Conservation (phyloP, 768 basidiomycete species). For the Gautieria morchelliformis region DNA sequence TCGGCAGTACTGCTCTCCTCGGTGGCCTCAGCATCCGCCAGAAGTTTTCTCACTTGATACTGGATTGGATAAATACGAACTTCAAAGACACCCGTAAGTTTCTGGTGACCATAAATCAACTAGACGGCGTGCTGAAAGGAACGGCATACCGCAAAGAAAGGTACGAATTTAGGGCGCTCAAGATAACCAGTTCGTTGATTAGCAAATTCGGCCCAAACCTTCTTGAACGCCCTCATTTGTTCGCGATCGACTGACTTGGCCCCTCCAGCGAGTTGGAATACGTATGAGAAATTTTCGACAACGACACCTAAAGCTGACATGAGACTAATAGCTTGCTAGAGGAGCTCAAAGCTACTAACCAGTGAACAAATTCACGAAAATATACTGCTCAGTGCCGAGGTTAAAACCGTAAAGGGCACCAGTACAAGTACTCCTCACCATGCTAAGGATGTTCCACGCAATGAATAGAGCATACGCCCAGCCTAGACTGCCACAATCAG, state of each 20-base stretch:
- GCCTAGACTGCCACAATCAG: slow-evolving; percentile 78
- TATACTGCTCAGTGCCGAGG: slow-evolving; percentile 48
- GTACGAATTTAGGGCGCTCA: slow-evolving; percentile 55
- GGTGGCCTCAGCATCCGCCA: slow-evolving; percentile 30
- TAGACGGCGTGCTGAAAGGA: not conserved
- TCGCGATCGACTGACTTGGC: slow-evolving; percentile 76
- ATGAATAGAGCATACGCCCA: slow-evolving; percentile 89
- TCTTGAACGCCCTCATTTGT: slow-evolving; percentile 92
- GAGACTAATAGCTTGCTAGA: slow-evolving; percentile 1
- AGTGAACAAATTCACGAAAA: slow-evolving; percentile 94
- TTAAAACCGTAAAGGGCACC: not conserved
- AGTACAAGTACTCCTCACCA: slow-evolving; percentile 44
- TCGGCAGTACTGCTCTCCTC: slow-evolving; percentile 22
- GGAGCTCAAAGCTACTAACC: slow-evolving; percentile 30
- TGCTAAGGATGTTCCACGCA: slow-evolving; percentile 90
- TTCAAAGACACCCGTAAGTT: slow-evolving; percentile 80
- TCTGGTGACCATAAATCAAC: slow-evolving; percentile 31
- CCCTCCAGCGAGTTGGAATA: slow-evolving; percentile 81
- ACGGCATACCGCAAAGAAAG: slow-evolving; percentile 70
- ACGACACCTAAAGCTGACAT: slow-evolving; percentile 55
- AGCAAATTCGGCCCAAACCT: slow-evolving; percentile 83
- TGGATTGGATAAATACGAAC: slow-evolving; percentile 75
- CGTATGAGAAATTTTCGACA: slow-evolving; percentile 92
- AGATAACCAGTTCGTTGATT: slow-evolving; percentile 72
- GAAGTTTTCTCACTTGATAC: slow-evolving; percentile 50